phyloP scores from a whole-genome alignment of 2,329 filamentous ascomycete genomes.

The Botrytis aclada region DNA sequence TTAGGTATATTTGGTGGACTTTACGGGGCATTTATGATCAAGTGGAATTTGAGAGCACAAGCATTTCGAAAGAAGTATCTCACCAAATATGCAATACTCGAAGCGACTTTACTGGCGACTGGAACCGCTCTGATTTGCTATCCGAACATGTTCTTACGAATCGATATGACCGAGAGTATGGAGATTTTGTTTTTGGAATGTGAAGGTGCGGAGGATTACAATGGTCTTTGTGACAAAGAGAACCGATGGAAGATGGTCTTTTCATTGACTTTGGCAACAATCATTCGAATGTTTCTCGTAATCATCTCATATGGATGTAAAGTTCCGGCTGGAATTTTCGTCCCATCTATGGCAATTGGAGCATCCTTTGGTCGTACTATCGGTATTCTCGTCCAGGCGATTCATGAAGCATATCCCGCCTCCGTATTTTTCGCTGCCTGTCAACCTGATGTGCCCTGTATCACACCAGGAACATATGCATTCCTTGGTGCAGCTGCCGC shows the following conservation, averaged over 20 bases:
- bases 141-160: constrained; percentile 89
- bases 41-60: constrained; percentile 90
- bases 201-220: constrained; percentile 81
- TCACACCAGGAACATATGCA: constrained; percentile 95
- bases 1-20: constrained; percentile 91
- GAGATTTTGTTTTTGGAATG: constrained; percentile 95
- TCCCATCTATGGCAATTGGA: constrained; percentile 96
- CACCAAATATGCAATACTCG: constrained; percentile 75
- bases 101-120: constrained; percentile 79
- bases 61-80: constrained; percentile 94
- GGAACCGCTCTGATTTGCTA: constrained; percentile 92
- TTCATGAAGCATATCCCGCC: constrained; percentile 79
- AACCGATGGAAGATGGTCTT: constrained; percentile 75
- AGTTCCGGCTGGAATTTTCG: constrained; percentile 95
- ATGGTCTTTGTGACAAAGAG: constrained; percentile 78
- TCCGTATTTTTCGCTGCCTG: constrained; percentile 87
- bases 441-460: constrained; percentile 87
- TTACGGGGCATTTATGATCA: constrained; percentile 95
- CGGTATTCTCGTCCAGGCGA: constrained; percentile 88
- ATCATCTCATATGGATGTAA: constrained; percentile 98
- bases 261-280: constrained; percentile 74
- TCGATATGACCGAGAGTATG: constrained; percentile 99
- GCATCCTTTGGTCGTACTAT: constrained; percentile 90
- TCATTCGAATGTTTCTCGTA: constrained; percentile 78
- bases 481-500: constrained; percentile 91